These are phyloP conservation scores for Nemania sp. DNA, from an alignment of 2,329 filamentous ascomycete genomes.

Conservation along the genomic window DNA sequence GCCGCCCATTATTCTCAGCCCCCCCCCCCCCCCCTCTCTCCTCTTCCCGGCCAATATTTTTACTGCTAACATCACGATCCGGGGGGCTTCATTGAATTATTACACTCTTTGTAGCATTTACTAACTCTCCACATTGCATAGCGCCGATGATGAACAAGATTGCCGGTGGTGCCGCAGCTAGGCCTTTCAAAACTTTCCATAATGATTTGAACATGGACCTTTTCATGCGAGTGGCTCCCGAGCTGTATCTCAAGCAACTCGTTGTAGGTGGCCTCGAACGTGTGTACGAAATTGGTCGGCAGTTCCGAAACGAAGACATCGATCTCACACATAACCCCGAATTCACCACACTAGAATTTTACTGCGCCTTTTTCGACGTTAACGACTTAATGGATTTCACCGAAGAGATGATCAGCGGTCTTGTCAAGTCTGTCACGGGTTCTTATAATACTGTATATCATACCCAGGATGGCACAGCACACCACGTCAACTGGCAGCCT, in stretches of 20 bases:
- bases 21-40: background rate
- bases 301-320: slow-evolving; percentile 94
- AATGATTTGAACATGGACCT: slow-evolving; percentile 96
- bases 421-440: slow-evolving; percentile 91
- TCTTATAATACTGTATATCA: slow-evolving; percentile 87
- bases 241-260: slow-evolving; percentile 95
- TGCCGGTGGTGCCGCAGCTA: slow-evolving; percentile 93
- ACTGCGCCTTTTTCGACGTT: slow-evolving; percentile 91
- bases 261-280: slow-evolving; percentile 94
- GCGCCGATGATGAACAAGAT: slow-evolving; percentile 96
- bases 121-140: slow-evolving; percentile 6
- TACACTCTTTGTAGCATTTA: background rate
- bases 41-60: background rate
- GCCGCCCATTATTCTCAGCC: background rate
- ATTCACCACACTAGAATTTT: slow-evolving; percentile 98
- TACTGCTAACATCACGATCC: too few species aligned
- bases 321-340: slow-evolving; percentile 97
- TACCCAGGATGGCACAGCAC: slow-evolving; percentile 85
- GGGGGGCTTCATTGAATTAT: background rate
- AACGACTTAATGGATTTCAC: slow-evolving; percentile 92
- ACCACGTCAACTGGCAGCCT: slow-evolving; percentile 94
- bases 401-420: slow-evolving; percentile 89
- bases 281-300: slow-evolving; percentile 94
- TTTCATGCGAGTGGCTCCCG: slow-evolving; percentile 93
- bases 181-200: slow-evolving; percentile 94